A percentile compares a stretch with the other conserved stretches of the same genome.
phyloP scores from a whole-genome alignment of 2,329 filamentous ascomycete genomes.

The Ilyonectria robusta region DNA sequence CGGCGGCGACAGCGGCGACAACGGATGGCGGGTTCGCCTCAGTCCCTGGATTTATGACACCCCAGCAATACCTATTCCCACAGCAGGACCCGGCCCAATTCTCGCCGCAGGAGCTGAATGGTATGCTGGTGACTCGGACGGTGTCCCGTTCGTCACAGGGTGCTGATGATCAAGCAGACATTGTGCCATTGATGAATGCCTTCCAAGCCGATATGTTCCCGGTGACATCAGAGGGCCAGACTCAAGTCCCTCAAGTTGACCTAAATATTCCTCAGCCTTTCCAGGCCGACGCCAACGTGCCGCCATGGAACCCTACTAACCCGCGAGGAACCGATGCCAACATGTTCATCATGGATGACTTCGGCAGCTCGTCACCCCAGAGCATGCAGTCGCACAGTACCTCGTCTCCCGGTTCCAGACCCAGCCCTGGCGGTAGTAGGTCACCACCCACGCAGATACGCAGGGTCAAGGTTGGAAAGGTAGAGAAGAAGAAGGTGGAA shows the following conservation, averaged over 20 bases:
- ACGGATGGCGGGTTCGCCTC: constrained; percentile 52
- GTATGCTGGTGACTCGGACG: constrained; percentile 38
- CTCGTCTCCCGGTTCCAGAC: constrained; percentile 45
- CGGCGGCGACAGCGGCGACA: constrained; percentile 22
- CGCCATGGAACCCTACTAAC: constrained; percentile 60
- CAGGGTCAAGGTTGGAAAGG: constrained; percentile 60
- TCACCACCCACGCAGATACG: constrained; percentile 55
- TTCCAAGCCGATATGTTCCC: constrained; percentile 52
- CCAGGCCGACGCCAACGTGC: constrained; percentile 54
- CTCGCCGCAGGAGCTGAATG: constrained; percentile 43
- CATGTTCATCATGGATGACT: constrained; percentile 57
- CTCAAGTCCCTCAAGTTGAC: constrained; percentile 49
- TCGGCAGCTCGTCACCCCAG: constrained; percentile 54
- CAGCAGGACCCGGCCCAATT: constrained; percentile 47
- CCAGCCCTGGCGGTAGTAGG: constrained; percentile 40
- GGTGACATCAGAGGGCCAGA: constrained; percentile 38
- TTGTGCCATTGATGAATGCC: constrained; percentile 49
- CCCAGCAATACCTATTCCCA: constrained; percentile 57
- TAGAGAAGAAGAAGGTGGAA: constrained; percentile 62
- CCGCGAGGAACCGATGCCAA: constrained; percentile 49
- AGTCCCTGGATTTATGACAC: constrained; percentile 53
- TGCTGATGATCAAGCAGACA: constrained; percentile 46
- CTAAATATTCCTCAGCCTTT: constrained; percentile 57
- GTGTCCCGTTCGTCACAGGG: constrained; percentile 28
- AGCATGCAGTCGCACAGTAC: constrained; percentile 50